Base-by-base conservation (phyloP, 306 rosid species). In the Quercus aquifolioides region DNA sequence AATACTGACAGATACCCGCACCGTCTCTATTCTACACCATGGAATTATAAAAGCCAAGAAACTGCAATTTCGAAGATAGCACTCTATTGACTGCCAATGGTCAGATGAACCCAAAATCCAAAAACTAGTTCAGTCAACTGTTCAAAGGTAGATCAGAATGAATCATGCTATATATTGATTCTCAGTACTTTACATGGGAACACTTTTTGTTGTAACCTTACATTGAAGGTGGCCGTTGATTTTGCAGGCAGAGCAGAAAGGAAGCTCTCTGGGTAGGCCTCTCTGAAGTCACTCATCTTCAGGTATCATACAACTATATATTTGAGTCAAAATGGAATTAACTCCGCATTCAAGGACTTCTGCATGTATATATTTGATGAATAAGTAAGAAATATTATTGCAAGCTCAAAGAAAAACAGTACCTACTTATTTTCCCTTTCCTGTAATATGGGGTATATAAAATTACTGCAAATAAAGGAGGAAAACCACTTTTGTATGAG, bases 11-110 rank as follows among this genome's bases (percentile, higher is more conserved):
- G 85, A 77, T 77, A 28, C 26, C 38, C 64, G 31, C 17, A 57
- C 72, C 17, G 62, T 74, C 38, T 49, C 82, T 23, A 84, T 88
- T 81, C 74, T 94, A 35, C 79, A 79, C 21, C 89, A 52, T 58
- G 81, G 89, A 77, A 82, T 91, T 84, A n/a, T 84, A 21, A 90
- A 87, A 85, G 90, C 91, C 79, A 86, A 76, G 71, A 86, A 80
- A 85, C 79, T 86, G 78, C 74, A 85, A 72, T 81, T 91, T 83
- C 52, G 8, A 17, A 73, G 74, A 33, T 65, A 76, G 72, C 46
- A 25, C 70, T 81, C 62, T 49, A 20, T 55, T 21, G 85, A 81
- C 51, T n/a, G 33, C 60, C 59, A 3, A 23, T 18, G 14, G 52
- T 63, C 79, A 69, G 78, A 76, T 82, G 55, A 68, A 73, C 26